Evolutionary conservation across 176 grass and related monocot genomes (phyloP), one percentile per base, ranked within the genome.

Genomic region (Aegilops longissima): DNA sequence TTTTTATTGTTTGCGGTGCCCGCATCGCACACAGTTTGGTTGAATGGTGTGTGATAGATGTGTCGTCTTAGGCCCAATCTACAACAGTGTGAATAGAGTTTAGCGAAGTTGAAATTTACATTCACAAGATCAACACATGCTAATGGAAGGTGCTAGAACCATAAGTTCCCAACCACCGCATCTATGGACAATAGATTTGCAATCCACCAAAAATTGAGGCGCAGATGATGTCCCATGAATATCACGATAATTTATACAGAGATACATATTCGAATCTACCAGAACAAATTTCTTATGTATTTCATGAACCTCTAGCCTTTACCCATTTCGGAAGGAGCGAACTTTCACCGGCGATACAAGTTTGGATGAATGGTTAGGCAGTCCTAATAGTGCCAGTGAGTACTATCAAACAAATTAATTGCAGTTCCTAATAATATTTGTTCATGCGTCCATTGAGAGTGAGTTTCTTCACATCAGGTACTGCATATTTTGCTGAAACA

Each of bases 401-500:
- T 61, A 79, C 12, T 35, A 36, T 36, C 20, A 38, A 13, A 58
- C 12, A 8, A 61, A 61, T 16, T 6, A 78, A 36, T 4, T 36
- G 18, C 49, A 12, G 5, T 59, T 8, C 45, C 10, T n/a, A 36
- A 9, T 24, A 61, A 16, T 38, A 79, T 35, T 23, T 38, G 10
- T 79, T 79, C 21, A 61, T 8, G 13, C 9, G 3, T n/a, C 29
- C 5, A 24, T 74, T 16, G 6, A 21, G 29, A 56, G 25, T 12
- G 10, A 42, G 2, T 89, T 44, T 75, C 20, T 82, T 82, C 65
- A 90, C 79, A 78, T 78, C 11, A 86, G 40, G 31, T 82, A 86
- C 12, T 86, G 12, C 20, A 31, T 13, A 54, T 23, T 65, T 80
- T 90, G 1, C 35, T 68, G 20, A 31, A 91, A 24, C 8, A 91